phyloP scores from a whole-genome alignment of 2,329 filamentous ascomycete species.

The Colletotrichum cereale region DNA sequence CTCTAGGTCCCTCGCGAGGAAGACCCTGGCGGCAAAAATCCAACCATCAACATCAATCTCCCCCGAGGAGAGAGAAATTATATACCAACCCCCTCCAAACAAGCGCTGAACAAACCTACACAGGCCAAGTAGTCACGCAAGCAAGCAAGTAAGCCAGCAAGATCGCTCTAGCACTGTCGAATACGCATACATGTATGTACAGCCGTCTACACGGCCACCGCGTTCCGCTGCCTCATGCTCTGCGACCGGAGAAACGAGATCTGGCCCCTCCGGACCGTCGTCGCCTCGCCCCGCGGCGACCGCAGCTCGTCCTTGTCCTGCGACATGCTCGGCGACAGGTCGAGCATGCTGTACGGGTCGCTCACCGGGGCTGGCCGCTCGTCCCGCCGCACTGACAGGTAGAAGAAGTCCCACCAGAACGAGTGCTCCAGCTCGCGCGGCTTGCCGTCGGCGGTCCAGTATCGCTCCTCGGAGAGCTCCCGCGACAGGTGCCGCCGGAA shows the following conservation, averaged over 20 bases:
- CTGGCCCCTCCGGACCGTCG: conserved; percentile 31
- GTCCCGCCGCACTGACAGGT: conserved; percentile 52
- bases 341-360: conserved; percentile 25
- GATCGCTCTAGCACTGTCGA: background rate
- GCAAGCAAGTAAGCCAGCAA: too few relatives aligned
- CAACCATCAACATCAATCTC: too few relatives aligned
- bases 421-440: conserved; percentile 57
- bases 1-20: background rate
- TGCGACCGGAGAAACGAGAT: conserved; percentile 34
- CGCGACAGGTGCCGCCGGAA: conserved; percentile 59
- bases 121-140: background rate
- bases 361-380: conserved; percentile 42
- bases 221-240: conserved; percentile 33
- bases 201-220: conserved; percentile 25
- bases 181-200: background rate
- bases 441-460: conserved; percentile 60
- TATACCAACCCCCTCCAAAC: background rate
- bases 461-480: conserved; percentile 62
- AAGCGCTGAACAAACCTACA: background rate
- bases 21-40: background rate
- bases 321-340: conserved; percentile 29
- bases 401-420: conserved; percentile 60
- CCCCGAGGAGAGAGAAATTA: background rate
- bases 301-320: conserved; percentile 35
- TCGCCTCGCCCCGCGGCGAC: conserved; percentile 23